A percentile compares a stretch with the other conserved stretches of the same genome.
phyloP scores from a whole-genome alignment of 306 rosid genomes.

The Glycine tomentella region DNA sequence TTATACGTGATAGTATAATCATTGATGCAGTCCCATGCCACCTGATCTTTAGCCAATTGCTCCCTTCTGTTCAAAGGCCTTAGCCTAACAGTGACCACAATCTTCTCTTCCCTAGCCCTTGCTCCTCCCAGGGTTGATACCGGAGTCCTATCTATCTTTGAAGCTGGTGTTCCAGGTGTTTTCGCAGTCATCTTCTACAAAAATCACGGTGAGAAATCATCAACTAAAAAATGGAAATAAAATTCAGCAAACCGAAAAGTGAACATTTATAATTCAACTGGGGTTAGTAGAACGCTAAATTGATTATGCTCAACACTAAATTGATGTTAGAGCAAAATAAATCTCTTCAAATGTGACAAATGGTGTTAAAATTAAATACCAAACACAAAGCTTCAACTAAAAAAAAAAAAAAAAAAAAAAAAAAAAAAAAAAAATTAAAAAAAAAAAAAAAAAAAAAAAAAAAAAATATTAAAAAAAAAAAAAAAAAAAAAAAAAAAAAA shows the following conservation, averaged over 20 bases:
- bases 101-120: constrained; percentile 83
- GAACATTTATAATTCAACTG: not conserved
- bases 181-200: constrained; percentile 71
- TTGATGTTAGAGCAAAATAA: not conserved
- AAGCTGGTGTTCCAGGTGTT: constrained; percentile 94
- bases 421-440: no score
- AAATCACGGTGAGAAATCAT: constrained; percentile 16
- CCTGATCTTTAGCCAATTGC: constrained; percentile 88
- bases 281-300: not conserved
- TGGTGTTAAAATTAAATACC: constrained; percentile 1
- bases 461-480: not conserved
- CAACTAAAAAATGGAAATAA: not conserved
- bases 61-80: constrained; percentile 92
- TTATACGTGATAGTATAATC: constrained; percentile 75
- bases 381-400: constrained; percentile 21
- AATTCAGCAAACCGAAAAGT: not conserved
- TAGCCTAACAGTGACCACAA: constrained; percentile 92
- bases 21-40: constrained; percentile 95
- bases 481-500: not conserved
- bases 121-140: constrained; percentile 90
- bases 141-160: constrained; percentile 86
- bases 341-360: not conserved
- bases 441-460: no score
- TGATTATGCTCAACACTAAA: not conserved
- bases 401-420: no score